These are phyloP conservation scores for Phellinidium pouzarii DNA, from an alignment of 1,284 basidiomycete genomes.

Conservation along the genomic window DNA sequence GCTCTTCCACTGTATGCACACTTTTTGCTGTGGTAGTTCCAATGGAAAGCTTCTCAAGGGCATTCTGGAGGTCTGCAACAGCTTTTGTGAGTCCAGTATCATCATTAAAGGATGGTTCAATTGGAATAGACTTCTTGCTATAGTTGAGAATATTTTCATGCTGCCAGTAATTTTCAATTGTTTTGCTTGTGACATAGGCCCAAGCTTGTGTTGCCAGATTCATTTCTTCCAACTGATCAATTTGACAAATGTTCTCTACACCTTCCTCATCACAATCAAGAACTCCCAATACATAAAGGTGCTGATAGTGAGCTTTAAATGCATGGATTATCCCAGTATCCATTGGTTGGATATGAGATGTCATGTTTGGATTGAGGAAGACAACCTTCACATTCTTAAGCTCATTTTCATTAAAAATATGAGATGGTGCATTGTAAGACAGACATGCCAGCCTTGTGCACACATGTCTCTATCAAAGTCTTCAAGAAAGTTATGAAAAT, in stretches of 20 bases:
- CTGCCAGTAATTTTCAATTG: constrained; percentile 14
- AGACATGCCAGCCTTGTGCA: neutral
- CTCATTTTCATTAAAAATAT: neutral
- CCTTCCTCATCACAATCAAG: neutral
- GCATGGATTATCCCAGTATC: constrained; percentile 7
- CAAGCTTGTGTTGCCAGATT: constrained; percentile 1
- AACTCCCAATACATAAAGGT: neutral
- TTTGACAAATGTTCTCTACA: neutral
- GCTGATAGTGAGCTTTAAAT: constrained; percentile 9
- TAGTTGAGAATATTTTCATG: constrained; percentile 4
- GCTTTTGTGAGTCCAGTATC: neutral
- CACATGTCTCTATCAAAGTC: neutral
- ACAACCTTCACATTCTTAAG: neutral
- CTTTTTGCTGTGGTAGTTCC: neutral
- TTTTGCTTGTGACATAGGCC: neutral
- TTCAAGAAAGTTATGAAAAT: neutral
- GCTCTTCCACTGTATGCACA: neutral
- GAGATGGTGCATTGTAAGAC: neutral
- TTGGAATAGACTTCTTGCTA: constrained; percentile 3
- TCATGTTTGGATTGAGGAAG: constrained; percentile 11
- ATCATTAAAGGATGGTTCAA: constrained; percentile 21
- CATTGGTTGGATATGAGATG: constrained; percentile 9
- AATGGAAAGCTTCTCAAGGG: neutral
- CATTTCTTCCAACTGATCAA: constrained; percentile 11
- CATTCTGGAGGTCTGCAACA: neutral